Evolutionary conservation across 176 grass and related monocot genomes (phyloP).

Genomic region (Carex kokanica): DNA sequence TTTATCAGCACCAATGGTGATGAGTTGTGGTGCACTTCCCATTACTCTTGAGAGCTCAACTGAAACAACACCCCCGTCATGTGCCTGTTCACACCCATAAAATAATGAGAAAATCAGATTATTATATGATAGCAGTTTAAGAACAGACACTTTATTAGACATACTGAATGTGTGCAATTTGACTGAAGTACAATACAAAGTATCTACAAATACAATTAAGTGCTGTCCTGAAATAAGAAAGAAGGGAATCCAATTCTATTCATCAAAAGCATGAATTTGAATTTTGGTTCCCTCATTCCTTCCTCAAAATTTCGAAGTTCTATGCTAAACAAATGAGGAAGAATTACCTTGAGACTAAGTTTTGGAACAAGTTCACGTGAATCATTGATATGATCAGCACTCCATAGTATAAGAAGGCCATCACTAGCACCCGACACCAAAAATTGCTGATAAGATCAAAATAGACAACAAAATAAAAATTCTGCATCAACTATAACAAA

Average conservation of each 20-base stretch:
- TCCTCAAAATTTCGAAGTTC: background rate
- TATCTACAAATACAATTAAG: background rate
- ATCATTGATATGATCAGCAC: constrained; percentile 89
- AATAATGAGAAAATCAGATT: background rate
- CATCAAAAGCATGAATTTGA: background rate
- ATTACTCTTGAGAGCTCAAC: constrained; percentile 97
- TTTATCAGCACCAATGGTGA: constrained; percentile 97
- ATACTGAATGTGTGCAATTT: background rate
- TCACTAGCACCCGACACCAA: constrained; percentile 96
- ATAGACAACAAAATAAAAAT: constrained; percentile 19
- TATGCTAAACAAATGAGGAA: constrained; percentile 8
- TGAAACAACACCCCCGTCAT: constrained; percentile 94
- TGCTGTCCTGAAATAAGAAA: constrained; percentile 3
- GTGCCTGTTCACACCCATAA: constrained; percentile 45
- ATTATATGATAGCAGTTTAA: background rate
- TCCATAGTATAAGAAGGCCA: constrained; percentile 95
- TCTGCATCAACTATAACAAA: background rate
- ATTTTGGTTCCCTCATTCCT: background rate
- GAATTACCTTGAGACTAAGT: constrained; percentile 83
- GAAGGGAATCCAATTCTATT: background rate
- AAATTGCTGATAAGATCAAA: constrained; percentile 55
- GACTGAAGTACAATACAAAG: background rate
- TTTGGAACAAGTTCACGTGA: constrained; percentile 94
- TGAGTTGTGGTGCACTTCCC: constrained; percentile 93
- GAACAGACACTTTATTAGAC: background rate